phyloP scores from a whole-genome alignment of 768 basidiomycete genomes.

The Lactarius tabidus region DNA sequence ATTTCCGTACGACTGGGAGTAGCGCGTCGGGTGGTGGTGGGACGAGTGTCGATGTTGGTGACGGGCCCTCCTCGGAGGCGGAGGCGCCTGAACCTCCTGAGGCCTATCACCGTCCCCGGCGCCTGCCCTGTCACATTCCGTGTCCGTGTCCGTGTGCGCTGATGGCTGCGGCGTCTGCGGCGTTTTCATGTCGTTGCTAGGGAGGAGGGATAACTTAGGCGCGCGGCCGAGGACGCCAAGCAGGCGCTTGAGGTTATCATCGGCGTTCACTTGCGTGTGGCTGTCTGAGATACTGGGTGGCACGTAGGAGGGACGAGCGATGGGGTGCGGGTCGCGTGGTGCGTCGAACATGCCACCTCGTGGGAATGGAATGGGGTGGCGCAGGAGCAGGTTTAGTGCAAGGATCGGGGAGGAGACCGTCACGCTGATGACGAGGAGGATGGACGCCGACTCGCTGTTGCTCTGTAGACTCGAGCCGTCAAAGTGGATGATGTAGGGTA shows the following conservation, averaged over 20 bases:
- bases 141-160: background rate
- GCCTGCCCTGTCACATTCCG: background rate
- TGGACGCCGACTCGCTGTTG: constrained; percentile 40
- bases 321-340: constrained; percentile 40
- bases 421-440: constrained; percentile 58
- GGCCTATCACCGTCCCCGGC: background rate
- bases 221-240: constrained; percentile 58
- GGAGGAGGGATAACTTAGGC: constrained; percentile 67
- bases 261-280: constrained; percentile 39
- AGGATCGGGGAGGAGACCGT: constrained; percentile 66
- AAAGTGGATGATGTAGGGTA: constrained; percentile 55
- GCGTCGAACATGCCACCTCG: constrained; percentile 59
- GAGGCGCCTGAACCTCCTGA: too few relatives aligned
- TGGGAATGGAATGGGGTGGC: constrained; percentile 63
- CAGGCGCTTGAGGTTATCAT: constrained; percentile 47
- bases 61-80: background rate
- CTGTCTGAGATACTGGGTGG: constrained; percentile 47
- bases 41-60: background rate
- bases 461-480: constrained; percentile 39
- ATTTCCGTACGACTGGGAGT: background rate
- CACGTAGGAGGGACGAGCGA: constrained; percentile 40
- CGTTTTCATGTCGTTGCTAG: constrained; percentile 38
- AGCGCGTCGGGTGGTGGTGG: background rate
- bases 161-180: background rate
- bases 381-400: constrained; percentile 55